Evolutionary conservation across 1,284 basidiomycete genomes (phyloP), one percentile per base, ranked within the genome.

Genomic region (Volvariella volvacea): DNA sequence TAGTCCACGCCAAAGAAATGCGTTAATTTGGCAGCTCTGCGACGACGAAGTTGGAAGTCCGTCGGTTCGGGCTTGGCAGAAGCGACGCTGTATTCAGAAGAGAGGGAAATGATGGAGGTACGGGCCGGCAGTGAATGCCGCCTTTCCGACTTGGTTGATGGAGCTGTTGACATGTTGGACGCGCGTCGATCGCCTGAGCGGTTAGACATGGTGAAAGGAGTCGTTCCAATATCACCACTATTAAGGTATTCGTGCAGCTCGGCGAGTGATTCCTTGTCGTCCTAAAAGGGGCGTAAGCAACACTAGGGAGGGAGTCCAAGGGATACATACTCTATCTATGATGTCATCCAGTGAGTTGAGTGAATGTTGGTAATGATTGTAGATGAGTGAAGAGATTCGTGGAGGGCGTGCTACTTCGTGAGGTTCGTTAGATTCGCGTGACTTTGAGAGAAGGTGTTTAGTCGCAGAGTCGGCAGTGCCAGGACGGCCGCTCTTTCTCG

Each of bases 1-100:
- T 90, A 88, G 58, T 86, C 74, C 38, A 88, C 88, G 14, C 87
- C 87, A 59, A 90, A 90, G 70, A 90, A 89, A 61, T 83, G 74
- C 20, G 82, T 81, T 47, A 89, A 68, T 66, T 90, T 90, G 45
- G 87, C 85, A 2, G 85, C 87, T 42, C 80, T 70, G 31, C 78
- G 69, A 41, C 88, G 71, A 39, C 87, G 78, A 47, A 72, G 61
- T 58, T 88, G 80, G 68, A 89, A 88, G 48, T 68, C 70, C 8
- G 67, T 68, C 44, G 66, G 58, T 42, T 76, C 70, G 1, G 72
- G 67, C 44, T 69, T 65, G 19, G 72, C 64, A n/a, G 59, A 50
- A 19, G 54, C 41, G 19, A 61, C 42, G 40, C 59, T 64, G 45
- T 64, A 66, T 42, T 78, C 76, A 15, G 80, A 79, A 9, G 70